These are phyloP conservation scores for Annulohypoxylon truncatum DNA, from an alignment of 2,329 filamentous ascomycete genomes.

Conservation along the genomic window DNA sequence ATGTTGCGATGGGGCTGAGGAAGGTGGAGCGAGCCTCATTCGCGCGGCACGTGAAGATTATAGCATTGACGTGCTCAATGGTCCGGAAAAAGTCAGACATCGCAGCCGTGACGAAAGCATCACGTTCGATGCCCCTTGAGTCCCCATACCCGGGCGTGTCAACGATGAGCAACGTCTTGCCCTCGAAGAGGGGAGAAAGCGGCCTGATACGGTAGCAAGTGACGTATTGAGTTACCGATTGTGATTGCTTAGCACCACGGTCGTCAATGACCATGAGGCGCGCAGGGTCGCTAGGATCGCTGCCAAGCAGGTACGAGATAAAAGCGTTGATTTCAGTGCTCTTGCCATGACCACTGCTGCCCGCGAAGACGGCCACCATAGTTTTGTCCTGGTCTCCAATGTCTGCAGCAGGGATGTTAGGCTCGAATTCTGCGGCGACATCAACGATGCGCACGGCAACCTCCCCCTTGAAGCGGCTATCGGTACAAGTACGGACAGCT, in stretches of 20 bases:
- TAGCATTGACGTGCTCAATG: not conserved
- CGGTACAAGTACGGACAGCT: not conserved
- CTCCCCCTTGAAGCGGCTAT: not conserved
- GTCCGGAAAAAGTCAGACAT: not conserved
- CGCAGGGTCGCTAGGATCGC: not conserved
- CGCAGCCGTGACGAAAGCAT: not conserved
- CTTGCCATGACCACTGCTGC: not conserved
- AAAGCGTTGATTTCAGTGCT: not conserved
- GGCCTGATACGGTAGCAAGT: not conserved
- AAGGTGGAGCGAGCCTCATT: not conserved
- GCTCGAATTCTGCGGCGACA: not conserved
- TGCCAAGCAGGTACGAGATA: not conserved
- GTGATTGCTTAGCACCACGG: not conserved
- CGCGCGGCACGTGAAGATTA: not conserved
- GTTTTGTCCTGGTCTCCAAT: not conserved
- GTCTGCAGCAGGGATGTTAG: not conserved
- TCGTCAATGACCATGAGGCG: not conserved
- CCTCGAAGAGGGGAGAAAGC: not conserved
- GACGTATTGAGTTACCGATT: not conserved
- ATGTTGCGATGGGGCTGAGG: not conserved
- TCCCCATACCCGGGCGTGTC: not conserved
- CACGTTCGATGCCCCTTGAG: not conserved
- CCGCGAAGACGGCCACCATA: not conserved
- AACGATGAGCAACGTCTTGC: not conserved
- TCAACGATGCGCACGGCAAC: not conserved